Evolutionary conservation across 805 yeast species (phyloP), one percentile per base, ranked within the genome.

Genomic region (Blastobotrys peoriensis): DNA sequence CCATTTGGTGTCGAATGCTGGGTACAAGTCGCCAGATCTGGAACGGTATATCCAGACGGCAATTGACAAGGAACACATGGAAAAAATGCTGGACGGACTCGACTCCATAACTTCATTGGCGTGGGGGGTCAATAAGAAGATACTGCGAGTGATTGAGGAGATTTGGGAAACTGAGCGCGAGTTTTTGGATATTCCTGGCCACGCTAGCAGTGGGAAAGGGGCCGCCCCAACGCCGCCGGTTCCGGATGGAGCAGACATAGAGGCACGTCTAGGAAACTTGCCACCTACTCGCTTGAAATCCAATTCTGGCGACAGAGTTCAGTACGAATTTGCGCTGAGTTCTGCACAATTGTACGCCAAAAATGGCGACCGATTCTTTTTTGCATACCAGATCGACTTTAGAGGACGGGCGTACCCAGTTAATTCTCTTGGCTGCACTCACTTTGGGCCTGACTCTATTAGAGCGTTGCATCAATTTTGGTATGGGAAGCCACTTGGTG

Each of bases 151-250:
- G 2, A 73, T 93, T 55, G 76, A 86, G 2, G 67, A 78, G 46
- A 78, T 82, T 46, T 91, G 98, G 98, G 89, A 89, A 59, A 70
- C 81, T 0, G 96, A 95, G 4, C 72, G 82, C 49, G 71, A 70
- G 50, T 78, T 86, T 64, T 62, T 81, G 60, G 81, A 86, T 57
- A 76, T 91, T 55, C 70, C 77, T 15, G 59, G 52, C 19, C 63
- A 66, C 3, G 62, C 62, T 28, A 76, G 70, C 74, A 25, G 4
- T 17, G 3, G 28, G 37, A 41, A 21, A 36, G 3, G 4, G 8
- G 23, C 19, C 21, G 6, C 19, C 10, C 9, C 27, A 36, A 18
- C 16, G 21, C 5, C 19, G 21, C 4, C 37, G 21, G 4, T 22
- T 15, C 33, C 25, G 30, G 34, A 38, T 17, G 23, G n/a, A 33